A percentile compares a stretch with the other conserved stretches of the same genome.
phyloP scores from a whole-genome alignment of 2,329 filamentous ascomycete genomes.

The Verticillium isaacii region DNA sequence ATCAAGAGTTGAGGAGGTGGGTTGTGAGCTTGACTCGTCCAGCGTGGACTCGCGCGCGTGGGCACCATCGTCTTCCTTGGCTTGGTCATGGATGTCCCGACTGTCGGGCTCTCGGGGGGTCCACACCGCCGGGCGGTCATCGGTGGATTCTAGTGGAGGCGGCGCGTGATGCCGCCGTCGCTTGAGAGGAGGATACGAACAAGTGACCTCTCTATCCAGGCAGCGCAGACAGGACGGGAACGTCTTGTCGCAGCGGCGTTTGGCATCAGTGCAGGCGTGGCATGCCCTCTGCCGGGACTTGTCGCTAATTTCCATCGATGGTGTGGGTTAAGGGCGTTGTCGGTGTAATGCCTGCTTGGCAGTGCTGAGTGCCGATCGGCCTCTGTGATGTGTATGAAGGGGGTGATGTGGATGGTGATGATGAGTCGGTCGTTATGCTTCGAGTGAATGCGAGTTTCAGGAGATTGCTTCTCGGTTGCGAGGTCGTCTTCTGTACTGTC shows the following conservation, averaged over 20 bases:
- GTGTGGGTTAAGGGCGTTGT: not conserved
- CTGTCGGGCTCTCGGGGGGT: too few species aligned
- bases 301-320: not conserved
- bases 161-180: not conserved
- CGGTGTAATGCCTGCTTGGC: not conserved
- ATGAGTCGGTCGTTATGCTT: too few species aligned
- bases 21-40: not conserved
- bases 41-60: not conserved
- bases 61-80: not conserved
- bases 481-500: too few species aligned
- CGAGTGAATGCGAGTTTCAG: too few species aligned
- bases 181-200: slow-evolving; percentile 1
- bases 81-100: too few species aligned
- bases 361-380: not conserved
- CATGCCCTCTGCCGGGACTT: slow-evolving; percentile 7
- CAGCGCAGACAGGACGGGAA: slow-evolving; percentile 6
- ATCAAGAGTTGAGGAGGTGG: not conserved
- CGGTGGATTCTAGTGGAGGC: not conserved
- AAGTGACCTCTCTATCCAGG: slow-evolving; percentile 4
- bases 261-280: slow-evolving; percentile 4
- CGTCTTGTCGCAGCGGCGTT: slow-evolving; percentile 6
- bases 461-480: too few species aligned
- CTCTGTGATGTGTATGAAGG: not conserved
- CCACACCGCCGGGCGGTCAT: not conserved
- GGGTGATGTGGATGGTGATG: not conserved